Percentiles rank a stretch among this genome's conserved stretches.
phyloP scores from a whole-genome alignment of 805 yeast species.

The Wickerhamiella occidentalis region DNA sequence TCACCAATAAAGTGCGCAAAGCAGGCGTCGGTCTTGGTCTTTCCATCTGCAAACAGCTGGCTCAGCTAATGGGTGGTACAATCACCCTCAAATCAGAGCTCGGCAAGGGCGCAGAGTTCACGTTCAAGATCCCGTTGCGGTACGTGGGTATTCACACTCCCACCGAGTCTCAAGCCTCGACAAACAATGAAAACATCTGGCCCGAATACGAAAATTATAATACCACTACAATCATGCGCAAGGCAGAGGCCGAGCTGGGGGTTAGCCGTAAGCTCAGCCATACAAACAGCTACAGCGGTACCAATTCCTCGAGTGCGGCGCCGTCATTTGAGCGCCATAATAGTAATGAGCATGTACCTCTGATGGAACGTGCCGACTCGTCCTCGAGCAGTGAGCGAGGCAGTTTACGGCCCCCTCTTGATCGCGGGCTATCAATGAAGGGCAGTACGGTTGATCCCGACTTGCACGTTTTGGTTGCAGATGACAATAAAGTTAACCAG shows the following conservation, averaged over 20 bases:
- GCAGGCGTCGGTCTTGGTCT: constrained; percentile 96
- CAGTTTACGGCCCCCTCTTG: constrained; percentile 10
- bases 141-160: constrained; percentile 7
- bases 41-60: constrained; percentile 79
- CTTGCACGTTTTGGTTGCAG: constrained; percentile 65
- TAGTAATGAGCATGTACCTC: not conserved
- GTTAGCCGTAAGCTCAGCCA: constrained; percentile 3
- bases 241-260: constrained; percentile 13
- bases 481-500: constrained; percentile 87
- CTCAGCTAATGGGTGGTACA: constrained; percentile 81
- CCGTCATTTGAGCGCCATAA: not conserved
- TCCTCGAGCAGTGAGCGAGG: constrained; percentile 4
- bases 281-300: not conserved
- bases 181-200: constrained; percentile 7
- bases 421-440: constrained; percentile 11
- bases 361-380: not conserved
- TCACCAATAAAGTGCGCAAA: constrained; percentile 68
- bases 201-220: constrained; percentile 16
- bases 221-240: constrained; percentile 11
- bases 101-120: constrained; percentile 77
- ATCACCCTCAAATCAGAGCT: constrained; percentile 59
- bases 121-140: constrained; percentile 44
- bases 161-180: not conserved
- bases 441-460: constrained; percentile 11
- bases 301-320: not conserved